These are phyloP conservation scores for Colletotrichum viniferum DNA, from an alignment of 2,329 filamentous ascomycete species.

Conservation along the genomic window DNA sequence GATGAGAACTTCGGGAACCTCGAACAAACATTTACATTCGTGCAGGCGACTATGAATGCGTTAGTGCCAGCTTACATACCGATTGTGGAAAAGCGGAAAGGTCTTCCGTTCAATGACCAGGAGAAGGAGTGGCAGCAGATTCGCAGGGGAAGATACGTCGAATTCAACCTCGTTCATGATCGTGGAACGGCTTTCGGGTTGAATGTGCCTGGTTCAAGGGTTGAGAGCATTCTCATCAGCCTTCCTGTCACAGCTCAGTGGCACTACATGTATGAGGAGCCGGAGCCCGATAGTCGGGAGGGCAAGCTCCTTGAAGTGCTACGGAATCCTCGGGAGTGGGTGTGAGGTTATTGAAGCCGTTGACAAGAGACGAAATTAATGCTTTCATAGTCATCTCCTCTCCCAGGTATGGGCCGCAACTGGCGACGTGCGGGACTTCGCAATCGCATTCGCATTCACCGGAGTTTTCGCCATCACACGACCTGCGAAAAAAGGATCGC, in stretches of 20 bases:
- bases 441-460: not conserved
- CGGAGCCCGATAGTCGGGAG: slow-evolving; percentile 75
- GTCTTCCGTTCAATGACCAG: slow-evolving; percentile 82
- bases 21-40: slow-evolving; percentile 86
- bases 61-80: slow-evolving; percentile 92
- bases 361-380: too few relatives aligned
- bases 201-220: slow-evolving; percentile 85
- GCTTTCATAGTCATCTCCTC: not conserved
- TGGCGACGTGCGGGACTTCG: not conserved
- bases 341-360: slow-evolving; percentile 39
- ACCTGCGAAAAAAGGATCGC: not conserved
- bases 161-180: slow-evolving; percentile 98
- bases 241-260: slow-evolving; percentile 90
- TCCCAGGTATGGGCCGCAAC: accelerated
- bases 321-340: slow-evolving; percentile 68
- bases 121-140: slow-evolving; percentile 98
- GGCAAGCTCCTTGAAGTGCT: slow-evolving; percentile 77
- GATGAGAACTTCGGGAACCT: slow-evolving; percentile 84
- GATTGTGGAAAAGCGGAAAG: slow-evolving; percentile 87
- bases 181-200: slow-evolving; percentile 92
- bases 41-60: slow-evolving; percentile 80
- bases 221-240: slow-evolving; percentile 98
- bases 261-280: slow-evolving; percentile 88
- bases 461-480: not conserved
- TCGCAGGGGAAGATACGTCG: slow-evolving; percentile 88